These are phyloP conservation scores for Ganoderma leucocontextum DNA, from an alignment of 1,284 basidiomycete species.

Conservation along the genomic window DNA sequence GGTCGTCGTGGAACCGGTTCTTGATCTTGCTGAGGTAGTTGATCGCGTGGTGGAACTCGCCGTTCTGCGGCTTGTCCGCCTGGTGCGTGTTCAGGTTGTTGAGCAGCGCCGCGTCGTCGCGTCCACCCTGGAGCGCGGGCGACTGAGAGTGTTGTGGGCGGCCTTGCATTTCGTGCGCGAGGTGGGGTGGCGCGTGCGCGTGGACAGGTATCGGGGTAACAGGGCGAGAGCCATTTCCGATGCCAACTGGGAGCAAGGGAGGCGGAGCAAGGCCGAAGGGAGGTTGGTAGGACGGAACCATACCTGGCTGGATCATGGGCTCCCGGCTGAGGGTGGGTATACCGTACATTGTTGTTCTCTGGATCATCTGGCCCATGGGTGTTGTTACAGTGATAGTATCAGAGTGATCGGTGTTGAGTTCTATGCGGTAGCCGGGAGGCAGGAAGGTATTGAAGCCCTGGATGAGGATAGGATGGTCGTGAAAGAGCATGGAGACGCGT, in stretches of 20 bases:
- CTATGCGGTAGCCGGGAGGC: conserved; percentile 96
- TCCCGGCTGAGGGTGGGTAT: conserved; percentile 43
- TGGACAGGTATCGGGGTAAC: conserved; percentile 38
- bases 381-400: conserved; percentile 96
- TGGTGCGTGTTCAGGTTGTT: conserved; percentile 53
- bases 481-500: conserved; percentile 94
- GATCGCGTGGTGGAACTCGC: conserved; percentile 97
- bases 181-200: conserved; percentile 27
- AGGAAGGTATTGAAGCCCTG: conserved; percentile 99
- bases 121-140: conserved; percentile 34
- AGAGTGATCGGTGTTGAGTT: conserved; percentile 82
- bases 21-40: conserved; percentile 99
- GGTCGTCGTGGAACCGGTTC: conserved; percentile 89
- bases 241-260: conserved; percentile 41
- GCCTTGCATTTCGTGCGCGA: conserved; percentile 30
- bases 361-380: conserved; percentile 84
- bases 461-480: conserved; percentile 93
- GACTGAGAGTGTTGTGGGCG: conserved; percentile 34
- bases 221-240: conserved; percentile 41
- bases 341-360: conserved; percentile 53
- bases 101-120: conserved; percentile 59
- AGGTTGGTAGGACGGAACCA: conserved; percentile 36
- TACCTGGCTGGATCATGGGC: conserved; percentile 22
- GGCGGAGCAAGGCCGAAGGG: conserved; percentile 39
- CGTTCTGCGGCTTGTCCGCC: conserved; percentile 52